Evolutionary conservation across 345 rosid species (phyloP).

Genomic region (Lenwebbia sp.): DNA sequence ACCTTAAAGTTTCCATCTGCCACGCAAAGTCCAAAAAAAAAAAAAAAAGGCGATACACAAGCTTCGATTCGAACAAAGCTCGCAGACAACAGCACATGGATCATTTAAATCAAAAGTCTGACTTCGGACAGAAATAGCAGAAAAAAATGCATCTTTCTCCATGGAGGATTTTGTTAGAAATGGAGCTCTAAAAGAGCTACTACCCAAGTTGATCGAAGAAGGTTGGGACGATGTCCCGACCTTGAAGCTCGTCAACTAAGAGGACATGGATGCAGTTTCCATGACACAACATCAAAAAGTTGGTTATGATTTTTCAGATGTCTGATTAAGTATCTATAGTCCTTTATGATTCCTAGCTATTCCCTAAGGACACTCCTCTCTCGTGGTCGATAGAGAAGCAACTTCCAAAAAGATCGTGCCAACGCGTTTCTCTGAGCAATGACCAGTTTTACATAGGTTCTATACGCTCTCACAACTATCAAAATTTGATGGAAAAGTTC

Average conservation of each 20-base stretch:
- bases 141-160: constrained; percentile 38
- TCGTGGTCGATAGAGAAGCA: background rate
- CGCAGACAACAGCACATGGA: background rate
- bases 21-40: background rate
- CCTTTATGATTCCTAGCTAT: background rate
- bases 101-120: background rate
- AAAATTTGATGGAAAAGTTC: background rate
- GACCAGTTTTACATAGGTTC: background rate
- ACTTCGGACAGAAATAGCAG: background rate
- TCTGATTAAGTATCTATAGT: background rate
- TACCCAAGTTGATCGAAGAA: constrained; percentile 51
- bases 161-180: constrained; percentile 51
- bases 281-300: constrained; percentile 53
- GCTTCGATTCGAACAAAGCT: background rate
- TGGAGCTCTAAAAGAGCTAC: constrained; percentile 33
- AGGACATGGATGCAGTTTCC: constrained; percentile 39
- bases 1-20: background rate
- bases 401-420: background rate
- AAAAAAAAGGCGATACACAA: background rate
- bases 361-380: background rate
- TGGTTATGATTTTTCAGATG: background rate
- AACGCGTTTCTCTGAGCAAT: background rate
- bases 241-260: constrained; percentile 48
- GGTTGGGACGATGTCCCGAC: constrained; percentile 76
- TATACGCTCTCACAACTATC: background rate